phyloP scores from a whole-genome alignment of 164 flowering plant genomes.

The Aristolochia californica region DNA sequence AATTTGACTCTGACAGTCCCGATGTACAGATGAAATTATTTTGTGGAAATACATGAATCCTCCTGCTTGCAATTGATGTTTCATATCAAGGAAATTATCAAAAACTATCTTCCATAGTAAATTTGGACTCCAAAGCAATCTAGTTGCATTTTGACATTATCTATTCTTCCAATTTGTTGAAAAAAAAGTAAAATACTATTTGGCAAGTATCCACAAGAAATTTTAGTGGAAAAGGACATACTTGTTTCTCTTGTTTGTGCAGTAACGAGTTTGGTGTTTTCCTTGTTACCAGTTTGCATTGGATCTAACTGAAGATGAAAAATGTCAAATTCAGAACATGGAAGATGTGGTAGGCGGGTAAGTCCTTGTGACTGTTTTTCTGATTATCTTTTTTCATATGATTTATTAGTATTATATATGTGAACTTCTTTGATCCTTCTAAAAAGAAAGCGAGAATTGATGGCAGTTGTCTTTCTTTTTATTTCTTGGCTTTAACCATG shows the following conservation, averaged over 20 bases:
- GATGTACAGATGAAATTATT: too few species aligned
- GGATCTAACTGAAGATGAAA: slow-evolving; percentile 72
- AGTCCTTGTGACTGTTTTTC: background rate
- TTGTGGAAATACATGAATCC: too few species aligned
- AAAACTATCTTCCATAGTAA: background rate
- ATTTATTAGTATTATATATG: background rate
- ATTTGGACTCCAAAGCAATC: background rate
- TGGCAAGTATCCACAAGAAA: background rate
- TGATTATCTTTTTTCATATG: background rate
- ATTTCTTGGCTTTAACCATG: background rate
- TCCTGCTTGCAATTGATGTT: too few species aligned
- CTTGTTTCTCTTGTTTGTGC: background rate
- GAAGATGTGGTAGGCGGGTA: slow-evolving; percentile 48
- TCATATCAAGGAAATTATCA: background rate
- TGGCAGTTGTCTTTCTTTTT: background rate
- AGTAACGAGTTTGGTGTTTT: background rate
- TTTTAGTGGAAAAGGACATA: background rate
- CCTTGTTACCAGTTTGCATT: slow-evolving; percentile 50
- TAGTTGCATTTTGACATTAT: background rate
- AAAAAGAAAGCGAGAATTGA: background rate
- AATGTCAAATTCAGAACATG: slow-evolving; percentile 33
- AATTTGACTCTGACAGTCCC: too few species aligned
- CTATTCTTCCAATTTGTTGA: background rate
- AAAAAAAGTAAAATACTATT: background rate
- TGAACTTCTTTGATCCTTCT: background rate